Evolutionary conservation across 225 moss, liverwort and hornwort genomes (phyloP).

Genomic region (Pseudisothecium myosuroides): DNA sequence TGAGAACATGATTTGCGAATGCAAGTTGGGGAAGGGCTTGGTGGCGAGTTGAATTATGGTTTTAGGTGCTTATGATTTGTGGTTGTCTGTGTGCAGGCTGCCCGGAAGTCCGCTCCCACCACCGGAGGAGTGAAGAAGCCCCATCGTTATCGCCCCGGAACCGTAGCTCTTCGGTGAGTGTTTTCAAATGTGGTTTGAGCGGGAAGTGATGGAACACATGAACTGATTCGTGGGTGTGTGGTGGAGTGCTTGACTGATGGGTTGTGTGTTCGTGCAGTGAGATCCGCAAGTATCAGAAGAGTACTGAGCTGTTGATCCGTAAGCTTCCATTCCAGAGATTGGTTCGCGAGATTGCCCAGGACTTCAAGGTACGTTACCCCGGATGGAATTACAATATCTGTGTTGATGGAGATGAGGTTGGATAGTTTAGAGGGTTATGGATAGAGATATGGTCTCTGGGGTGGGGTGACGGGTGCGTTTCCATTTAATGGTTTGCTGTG

Average conservation of each 20-base stretch:
- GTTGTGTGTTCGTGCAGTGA: not conserved
- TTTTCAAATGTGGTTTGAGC: not conserved
- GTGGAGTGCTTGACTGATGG: not conserved
- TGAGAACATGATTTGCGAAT: not conserved
- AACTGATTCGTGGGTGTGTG: not conserved
- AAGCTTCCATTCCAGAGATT: conserved; percentile 42
- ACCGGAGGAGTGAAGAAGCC: conserved; percentile 30
- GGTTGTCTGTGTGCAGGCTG: conserved; percentile 1
- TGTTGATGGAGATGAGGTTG: not conserved
- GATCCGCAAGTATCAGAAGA: conserved; percentile 50
- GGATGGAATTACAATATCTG: not conserved
- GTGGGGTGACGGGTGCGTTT: not conserved
- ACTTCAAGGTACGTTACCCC: not conserved
- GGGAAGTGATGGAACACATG: not conserved
- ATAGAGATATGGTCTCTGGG: not conserved
- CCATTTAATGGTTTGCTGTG: not conserved
- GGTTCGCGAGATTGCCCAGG: conserved; percentile 17
- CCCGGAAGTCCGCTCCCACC: conserved; percentile 37
- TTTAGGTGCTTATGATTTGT: not conserved
- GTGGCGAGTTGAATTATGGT: not conserved
- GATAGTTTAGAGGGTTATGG: not conserved
- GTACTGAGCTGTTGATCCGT: conserved; percentile 37
- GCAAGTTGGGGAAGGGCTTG: not conserved
- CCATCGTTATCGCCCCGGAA: not conserved
- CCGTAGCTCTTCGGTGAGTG: not conserved